These are phyloP conservation scores for Trichopus zeylanicus DNA, from an alignment of 116 monocot species.

Conservation along the genomic window DNA sequence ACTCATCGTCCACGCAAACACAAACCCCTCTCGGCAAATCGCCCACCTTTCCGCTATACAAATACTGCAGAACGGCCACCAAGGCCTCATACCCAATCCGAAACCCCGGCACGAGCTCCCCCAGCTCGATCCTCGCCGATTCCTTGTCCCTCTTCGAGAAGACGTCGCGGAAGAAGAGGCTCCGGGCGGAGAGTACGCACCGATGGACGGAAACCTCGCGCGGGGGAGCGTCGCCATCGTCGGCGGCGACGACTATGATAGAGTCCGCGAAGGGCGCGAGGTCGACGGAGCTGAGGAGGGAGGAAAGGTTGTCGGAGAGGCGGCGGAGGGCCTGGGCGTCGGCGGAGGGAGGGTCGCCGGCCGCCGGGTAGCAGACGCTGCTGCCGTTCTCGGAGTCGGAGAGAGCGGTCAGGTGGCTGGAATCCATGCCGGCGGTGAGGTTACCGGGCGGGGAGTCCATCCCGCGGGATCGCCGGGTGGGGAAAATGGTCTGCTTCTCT, in stretches of 20 bases:
- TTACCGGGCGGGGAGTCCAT: no score
- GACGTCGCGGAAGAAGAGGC: slow-evolving; percentile 58
- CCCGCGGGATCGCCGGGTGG: no score
- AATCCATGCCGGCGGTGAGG: slow-evolving; percentile 1
- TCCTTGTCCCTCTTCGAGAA: slow-evolving; percentile 21
- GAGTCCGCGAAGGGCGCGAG: slow-evolving; percentile 42
- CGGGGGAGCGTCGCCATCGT: slow-evolving; percentile 15
- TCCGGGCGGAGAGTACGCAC: slow-evolving; percentile 65
- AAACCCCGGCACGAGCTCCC: slow-evolving; percentile 26
- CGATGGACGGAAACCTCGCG: slow-evolving; percentile 51
- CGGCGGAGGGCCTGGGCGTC: slow-evolving; percentile 58
- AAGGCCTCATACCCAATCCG: slow-evolving; percentile 46
- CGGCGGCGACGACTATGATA: slow-evolving; percentile 39
- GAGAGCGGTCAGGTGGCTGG: background rate
- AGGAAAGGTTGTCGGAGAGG: slow-evolving; percentile 55
- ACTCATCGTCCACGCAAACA: slow-evolving; percentile 59
- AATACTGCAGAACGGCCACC: slow-evolving; percentile 39
- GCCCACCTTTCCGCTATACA: slow-evolving; percentile 55
- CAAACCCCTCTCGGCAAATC: slow-evolving; percentile 31
- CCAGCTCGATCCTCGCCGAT: slow-evolving; percentile 20
- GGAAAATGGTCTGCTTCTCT: no score
- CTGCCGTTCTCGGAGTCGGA: background rate
- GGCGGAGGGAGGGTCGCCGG: slow-evolving; percentile 2
- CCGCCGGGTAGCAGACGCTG: background rate
- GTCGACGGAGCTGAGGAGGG: slow-evolving; percentile 35